Base-by-base conservation (phyloP, 129 eudicot genomes). In the Chrysanthemum lavandulifolium region DNA sequence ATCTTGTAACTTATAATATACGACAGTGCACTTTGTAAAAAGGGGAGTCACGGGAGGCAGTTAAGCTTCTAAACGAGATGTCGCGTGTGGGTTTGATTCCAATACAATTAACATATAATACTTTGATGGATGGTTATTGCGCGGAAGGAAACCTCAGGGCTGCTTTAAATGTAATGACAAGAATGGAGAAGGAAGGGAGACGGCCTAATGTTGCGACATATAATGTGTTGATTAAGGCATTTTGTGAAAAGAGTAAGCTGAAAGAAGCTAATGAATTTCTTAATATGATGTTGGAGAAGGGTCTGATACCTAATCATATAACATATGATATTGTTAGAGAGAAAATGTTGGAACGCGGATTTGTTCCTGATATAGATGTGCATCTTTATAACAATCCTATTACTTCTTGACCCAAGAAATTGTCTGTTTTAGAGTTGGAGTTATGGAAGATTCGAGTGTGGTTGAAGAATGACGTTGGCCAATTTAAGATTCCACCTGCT, bases 231-330 rank as follows among this genome's bases (percentile, higher is more conserved):
- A 83, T 94, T 73, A 87, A 81, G 82, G 98, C 88, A 16, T 83
- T 87, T 48, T 87, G 97, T 70, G 81, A 77, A 66, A 84, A 86
- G 71, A 93, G 84, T 71, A 94, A 90, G 79, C 65, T 87, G 78
- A 87, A 86, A 67, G 91, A 86, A 61, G 97, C 97, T 66, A 94
- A 94, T 72, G 70, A 47, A 12, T 79, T 84, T 83, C 91, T 94
- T 47, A 94, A 94, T 19, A 87, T 87, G 87, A 89, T 94, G 96
- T 71, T 94, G 83, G 97, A 90, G 80, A 94, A 90, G 70, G 98
- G 98, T 56, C 81, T 90, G 76, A 65, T 86, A 36, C 97, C 97
- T 29, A 90, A 94, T 81, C 73, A 82, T 49, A 77, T 68, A 29
- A 94, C 96, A 21, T 94, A 94, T 76, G 96, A 90, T 43, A 86